Evolutionary conservation across 805 yeast species (phyloP), one percentile per base, ranked within the genome.

Genomic region (Blastobotrys robertii): DNA sequence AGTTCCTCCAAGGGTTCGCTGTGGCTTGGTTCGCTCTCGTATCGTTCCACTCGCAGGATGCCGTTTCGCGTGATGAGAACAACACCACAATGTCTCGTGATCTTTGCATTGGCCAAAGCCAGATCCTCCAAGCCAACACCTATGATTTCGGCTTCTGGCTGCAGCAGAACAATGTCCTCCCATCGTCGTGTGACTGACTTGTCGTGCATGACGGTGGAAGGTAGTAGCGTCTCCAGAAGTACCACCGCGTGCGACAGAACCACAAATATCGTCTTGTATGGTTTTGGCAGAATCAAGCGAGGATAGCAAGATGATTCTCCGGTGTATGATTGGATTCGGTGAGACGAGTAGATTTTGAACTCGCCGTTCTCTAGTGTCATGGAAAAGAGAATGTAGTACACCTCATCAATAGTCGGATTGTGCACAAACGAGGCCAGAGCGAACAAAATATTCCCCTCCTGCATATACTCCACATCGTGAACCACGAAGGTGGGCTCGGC

Each of bases 161-260:
- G 76, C 49, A 88, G 72, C 4, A 70, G 63, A 9, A 88, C 67
- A 9, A 76, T 66, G 57, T 90, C 97, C 59, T 87, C 95, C 95
- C 95, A 88, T 52, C 79, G 45, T 66, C 65, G 34, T 56, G 57
- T 48, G 42, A 39, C 58, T 56, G 30, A 56, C 51, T 35, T 64
- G 57, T 41, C 62, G 63, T 14, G 62, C 53, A 31, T 52, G 43
- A 29, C 52, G 9, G 68, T 56, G 14, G 45, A 13, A n/a, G 4
- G 45, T 36, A 11, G 37, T 32, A 25, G 45, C 8, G 81, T 65
- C 51, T 84, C 94, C 1, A 83, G 70, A 42, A 88, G 54, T 1
- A 84, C 76, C 9, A 86, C 68, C 0, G 85, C 74, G 40, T 76
- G 70, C 8, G 71, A 72, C 34, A 79, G 68, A 1, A 77, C 66